Evolutionary conservation across 2,329 filamentous ascomycete genomes (phyloP), one percentile per base, ranked within the genome.

Genomic region (Drechslera avenae): DNA sequence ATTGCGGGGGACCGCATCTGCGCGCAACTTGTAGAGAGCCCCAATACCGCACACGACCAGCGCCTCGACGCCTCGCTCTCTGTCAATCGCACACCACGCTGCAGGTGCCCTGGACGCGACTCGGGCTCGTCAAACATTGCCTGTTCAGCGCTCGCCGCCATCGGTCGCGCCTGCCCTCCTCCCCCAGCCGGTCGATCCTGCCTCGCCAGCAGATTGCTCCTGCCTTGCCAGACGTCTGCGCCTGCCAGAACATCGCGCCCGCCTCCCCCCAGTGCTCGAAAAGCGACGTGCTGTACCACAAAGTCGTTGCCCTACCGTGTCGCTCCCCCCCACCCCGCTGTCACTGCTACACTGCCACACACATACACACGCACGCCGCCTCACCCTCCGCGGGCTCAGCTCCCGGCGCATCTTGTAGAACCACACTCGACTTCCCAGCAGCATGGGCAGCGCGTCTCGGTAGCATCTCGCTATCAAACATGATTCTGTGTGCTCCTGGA

Each of bases 391-490:
- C 45, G 40, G 46, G 23, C 35, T 30, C 23, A 13, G 31, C 47
- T 46, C 50, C 54, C 54, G 52, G 51, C 52, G 48, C 36, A 39
- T 23, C 35, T 39, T 42, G 49, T 49, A 49, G 41, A 45, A 46
- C 41, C 57, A 35, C 41, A 34, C 30, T 43, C 42, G 39, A 51
- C 57, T 44, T 44, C 60, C 60, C 64, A 64, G 49, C 66, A 68
- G 63, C 60, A 73, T 72, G 71, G 68, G 62, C 61, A 62, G 65
- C 63, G 58, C 65, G 60, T 59, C 50, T 62, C 60, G 66, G 59
- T 71, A 68, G 63, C 57, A 56, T 31, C 54, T 59, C 46, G 59
- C 56, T 59, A 58, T 58, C 64, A 59, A 69, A 64, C 56, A 71
- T 70, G 68, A 57, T 61, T 60, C 51, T 57, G 59, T 55, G 68